phyloP scores from a whole-genome alignment of 768 basidiomycete genomes.

The Suillus placidus region DNA sequence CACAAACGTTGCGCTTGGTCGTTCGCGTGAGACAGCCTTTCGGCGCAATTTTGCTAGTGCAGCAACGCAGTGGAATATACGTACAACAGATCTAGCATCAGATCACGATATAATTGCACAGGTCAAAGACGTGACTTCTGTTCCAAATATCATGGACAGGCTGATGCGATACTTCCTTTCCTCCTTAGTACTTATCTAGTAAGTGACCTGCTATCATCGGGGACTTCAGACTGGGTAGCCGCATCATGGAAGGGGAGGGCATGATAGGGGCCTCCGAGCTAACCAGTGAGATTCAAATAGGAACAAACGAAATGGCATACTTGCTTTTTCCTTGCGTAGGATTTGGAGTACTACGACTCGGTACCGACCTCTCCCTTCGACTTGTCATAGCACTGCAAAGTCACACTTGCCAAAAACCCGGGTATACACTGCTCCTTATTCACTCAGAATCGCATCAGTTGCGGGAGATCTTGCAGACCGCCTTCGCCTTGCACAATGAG shows the following conservation, averaged over 20 bases:
- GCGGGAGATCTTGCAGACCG: slow-evolving; percentile 72
- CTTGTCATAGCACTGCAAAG: slow-evolving; percentile 85
- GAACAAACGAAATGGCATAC: no score
- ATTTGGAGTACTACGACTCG: background rate
- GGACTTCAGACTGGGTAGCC: no score
- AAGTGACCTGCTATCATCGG: no score
- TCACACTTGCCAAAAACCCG: slow-evolving; percentile 87
- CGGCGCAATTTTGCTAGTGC: slow-evolving; percentile 12
- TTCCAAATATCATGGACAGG: background rate
- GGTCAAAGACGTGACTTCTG: no score
- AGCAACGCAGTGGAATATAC: slow-evolving; percentile 6
- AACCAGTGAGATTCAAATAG: no score
- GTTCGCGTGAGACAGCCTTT: slow-evolving; percentile 1
- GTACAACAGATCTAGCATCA: slow-evolving; percentile 22
- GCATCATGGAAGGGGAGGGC: no score
- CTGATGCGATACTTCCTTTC: no score
- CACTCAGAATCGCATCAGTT: slow-evolving; percentile 85
- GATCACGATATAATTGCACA: no score
- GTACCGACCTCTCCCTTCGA: slow-evolving; percentile 45
- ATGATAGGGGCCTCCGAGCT: no score
- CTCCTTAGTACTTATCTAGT: no score
- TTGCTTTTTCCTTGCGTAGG: no score
- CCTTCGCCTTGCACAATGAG: slow-evolving; percentile 74
- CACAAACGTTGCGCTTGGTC: slow-evolving; percentile 18
- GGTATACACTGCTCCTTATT: slow-evolving; percentile 84